A percentile compares a stretch with the other conserved stretches of the same genome.
Conservation (phyloP, 2,329 filamentous ascomycete genomes). For the Colletotrichum cuscutae region DNA sequence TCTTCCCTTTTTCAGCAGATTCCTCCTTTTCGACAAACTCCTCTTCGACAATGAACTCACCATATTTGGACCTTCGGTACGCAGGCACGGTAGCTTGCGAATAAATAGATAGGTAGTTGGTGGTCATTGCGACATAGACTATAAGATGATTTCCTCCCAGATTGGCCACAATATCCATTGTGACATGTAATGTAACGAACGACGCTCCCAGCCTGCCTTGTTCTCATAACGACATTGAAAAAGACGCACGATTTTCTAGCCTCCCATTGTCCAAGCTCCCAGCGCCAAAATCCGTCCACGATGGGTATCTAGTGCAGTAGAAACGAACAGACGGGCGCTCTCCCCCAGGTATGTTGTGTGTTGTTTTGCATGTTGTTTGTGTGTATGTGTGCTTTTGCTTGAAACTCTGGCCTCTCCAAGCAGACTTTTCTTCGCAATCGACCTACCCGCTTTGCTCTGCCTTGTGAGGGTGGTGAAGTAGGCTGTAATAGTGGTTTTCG, state of each 20-base stretch:
- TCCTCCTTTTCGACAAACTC: too few relatives aligned
- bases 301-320: conserved; percentile 38
- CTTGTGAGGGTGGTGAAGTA: conserved; percentile 5
- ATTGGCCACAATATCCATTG: not conserved
- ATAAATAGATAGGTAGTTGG: not conserved
- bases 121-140: conserved; percentile 24
- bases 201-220: conserved; percentile 4
- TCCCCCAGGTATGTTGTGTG: conserved; percentile 7
- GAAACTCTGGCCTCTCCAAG: not conserved
- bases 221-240: not conserved
- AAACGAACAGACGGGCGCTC: conserved; percentile 33
- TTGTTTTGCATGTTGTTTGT: not conserved
- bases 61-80: not conserved
- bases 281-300: conserved; percentile 34
- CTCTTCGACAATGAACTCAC: not conserved
- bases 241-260: conserved; percentile 18
- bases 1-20: not conserved
- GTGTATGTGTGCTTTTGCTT: not conserved
- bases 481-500: not conserved
- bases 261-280: conserved; percentile 9
- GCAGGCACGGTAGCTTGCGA: too few relatives aligned
- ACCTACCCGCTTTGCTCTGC: not conserved
- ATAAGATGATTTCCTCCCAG: not conserved
- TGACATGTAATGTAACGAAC: conserved; percentile 23
- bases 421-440: not conserved